phyloP scores from a whole-genome alignment of 768 basidiomycete genomes.

The Boletus huronensis region DNA sequence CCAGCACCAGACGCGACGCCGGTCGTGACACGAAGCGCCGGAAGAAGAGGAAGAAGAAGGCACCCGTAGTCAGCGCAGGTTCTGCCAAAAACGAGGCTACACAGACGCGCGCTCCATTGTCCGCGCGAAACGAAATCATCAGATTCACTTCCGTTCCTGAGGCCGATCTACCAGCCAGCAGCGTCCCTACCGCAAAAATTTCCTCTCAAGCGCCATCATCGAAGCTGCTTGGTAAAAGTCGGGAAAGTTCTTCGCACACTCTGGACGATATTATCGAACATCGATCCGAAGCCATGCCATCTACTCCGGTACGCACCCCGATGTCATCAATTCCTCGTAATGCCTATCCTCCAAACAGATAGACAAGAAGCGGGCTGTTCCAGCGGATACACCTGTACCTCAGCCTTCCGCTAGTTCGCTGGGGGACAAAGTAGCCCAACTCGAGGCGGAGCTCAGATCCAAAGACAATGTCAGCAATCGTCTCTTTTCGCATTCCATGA shows the following conservation, averaged over 20 bases:
- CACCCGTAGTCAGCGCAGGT: conserved; percentile 17
- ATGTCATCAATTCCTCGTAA: not conserved
- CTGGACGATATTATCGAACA: not conserved
- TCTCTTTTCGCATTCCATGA: not conserved
- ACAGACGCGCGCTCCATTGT: conserved; percentile 17
- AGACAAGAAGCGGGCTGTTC: not conserved
- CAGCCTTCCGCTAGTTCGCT: conserved; percentile 1
- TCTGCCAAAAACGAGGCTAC: conserved; percentile 9
- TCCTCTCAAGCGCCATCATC: not conserved
- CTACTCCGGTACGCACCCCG: conserved; percentile 13
- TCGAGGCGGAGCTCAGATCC: conserved; percentile 43
- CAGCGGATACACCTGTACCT: not conserved
- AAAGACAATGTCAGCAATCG: conserved; percentile 37
- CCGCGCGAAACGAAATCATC: conserved; percentile 25
- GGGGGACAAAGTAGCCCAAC: conserved; percentile 33
- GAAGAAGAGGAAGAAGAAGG: conserved; percentile 30
- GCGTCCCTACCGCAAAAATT: not conserved
- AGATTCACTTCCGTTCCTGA: conserved; percentile 24
- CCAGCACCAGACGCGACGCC: conserved; percentile 16
- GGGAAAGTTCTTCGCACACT: not conserved
- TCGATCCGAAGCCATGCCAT: conserved; percentile 4
- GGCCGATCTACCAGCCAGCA: not conserved
- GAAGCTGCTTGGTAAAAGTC: not conserved
- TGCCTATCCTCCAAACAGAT: conserved; percentile 13
- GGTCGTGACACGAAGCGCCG: conserved; percentile 26